These are phyloP conservation scores for Favolaschia claudopus DNA, from an alignment of 768 basidiomycete genomes.

Conservation along the genomic window DNA sequence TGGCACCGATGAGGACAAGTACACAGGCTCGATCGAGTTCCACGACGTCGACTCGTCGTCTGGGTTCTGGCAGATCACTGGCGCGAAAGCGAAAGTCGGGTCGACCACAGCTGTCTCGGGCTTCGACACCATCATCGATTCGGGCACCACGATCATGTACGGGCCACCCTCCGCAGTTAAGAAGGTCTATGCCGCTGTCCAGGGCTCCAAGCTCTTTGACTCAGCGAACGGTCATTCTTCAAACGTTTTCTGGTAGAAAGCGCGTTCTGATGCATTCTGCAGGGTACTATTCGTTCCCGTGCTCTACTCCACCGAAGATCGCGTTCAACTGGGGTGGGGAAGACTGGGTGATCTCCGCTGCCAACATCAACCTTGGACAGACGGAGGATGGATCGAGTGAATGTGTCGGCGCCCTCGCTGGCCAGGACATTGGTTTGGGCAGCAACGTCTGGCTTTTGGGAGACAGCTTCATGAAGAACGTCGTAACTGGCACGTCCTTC, in stretches of 20 bases:
- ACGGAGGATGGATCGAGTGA: conserved; percentile 49
- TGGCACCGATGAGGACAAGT: conserved; percentile 52
- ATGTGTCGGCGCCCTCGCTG: conserved; percentile 61
- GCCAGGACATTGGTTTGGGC: conserved; percentile 41
- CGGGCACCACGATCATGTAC: conserved; percentile 44
- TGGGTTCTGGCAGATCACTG: conserved; percentile 33
- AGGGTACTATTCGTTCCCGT: conserved; percentile 26
- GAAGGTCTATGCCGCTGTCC: conserved; percentile 33
- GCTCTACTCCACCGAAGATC: conserved; percentile 33
- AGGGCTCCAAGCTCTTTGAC: conserved; percentile 28
- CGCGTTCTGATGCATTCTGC: neutral
- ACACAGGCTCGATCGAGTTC: conserved; percentile 49
- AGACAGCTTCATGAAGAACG: conserved; percentile 48
- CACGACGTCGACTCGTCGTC: conserved; percentile 26
- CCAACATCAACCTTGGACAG: conserved; percentile 47
- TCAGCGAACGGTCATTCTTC: conserved; percentile 29
- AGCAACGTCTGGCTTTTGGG: conserved; percentile 43
- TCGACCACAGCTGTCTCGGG: neutral
- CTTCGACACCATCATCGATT: conserved; percentile 39
- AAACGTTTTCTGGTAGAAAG: neutral
- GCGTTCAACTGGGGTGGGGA: conserved; percentile 46
- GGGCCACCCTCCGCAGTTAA: conserved; percentile 31
- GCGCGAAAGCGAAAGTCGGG: conserved; percentile 16
- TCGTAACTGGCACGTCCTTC: too few species aligned
- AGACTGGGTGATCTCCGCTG: conserved; percentile 51